phyloP scores from a whole-genome alignment of 2,329 filamentous ascomycete genomes.

The Xylaria sp. region DNA sequence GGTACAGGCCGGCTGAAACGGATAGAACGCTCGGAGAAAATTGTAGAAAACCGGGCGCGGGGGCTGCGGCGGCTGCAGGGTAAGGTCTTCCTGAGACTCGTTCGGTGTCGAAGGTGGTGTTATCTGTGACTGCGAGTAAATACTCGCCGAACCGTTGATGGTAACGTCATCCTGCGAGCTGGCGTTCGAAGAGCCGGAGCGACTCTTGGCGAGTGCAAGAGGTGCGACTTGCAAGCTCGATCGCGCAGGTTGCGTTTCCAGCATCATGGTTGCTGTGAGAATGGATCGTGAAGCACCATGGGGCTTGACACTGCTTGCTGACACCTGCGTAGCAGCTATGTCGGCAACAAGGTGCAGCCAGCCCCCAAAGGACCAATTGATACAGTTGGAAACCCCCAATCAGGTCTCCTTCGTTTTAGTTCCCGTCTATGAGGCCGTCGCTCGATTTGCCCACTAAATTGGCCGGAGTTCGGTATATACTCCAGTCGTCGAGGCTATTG shows the following conservation, averaged over 20 bases:
- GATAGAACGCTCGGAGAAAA: slow-evolving; percentile 93
- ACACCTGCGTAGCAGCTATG: slow-evolving; percentile 42
- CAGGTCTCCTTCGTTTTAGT: slow-evolving; percentile 10
- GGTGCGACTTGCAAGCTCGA: slow-evolving; percentile 72
- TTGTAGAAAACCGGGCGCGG: slow-evolving; percentile 83
- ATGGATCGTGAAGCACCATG: slow-evolving; percentile 53
- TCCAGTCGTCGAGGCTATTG: slow-evolving; percentile 15
- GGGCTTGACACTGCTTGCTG: slow-evolving; percentile 41
- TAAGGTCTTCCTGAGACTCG: slow-evolving; percentile 70
- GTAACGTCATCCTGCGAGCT: slow-evolving; percentile 45
- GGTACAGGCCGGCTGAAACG: slow-evolving; percentile 83
- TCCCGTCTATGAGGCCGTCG: slow-evolving; percentile 14
- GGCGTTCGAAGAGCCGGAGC: slow-evolving; percentile 47
- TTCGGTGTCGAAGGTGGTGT: slow-evolving; percentile 82
- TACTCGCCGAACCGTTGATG: slow-evolving; percentile 50
- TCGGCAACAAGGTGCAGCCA: slow-evolving; percentile 25
- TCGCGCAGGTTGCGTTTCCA: slow-evolving; percentile 61
- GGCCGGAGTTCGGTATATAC: slow-evolving; percentile 13
- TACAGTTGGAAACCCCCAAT: slow-evolving; percentile 14
- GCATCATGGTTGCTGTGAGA: slow-evolving; percentile 59
- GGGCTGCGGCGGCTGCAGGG: slow-evolving; percentile 54
- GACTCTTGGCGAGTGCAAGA: slow-evolving; percentile 62
- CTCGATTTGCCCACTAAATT: slow-evolving; percentile 14
- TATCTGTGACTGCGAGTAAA: slow-evolving; percentile 69
- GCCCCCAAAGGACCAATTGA: slow-evolving; percentile 22